Conservation (phyloP, 2,329 filamentous ascomycete genomes). For the Phialophora verrucosa region DNA sequence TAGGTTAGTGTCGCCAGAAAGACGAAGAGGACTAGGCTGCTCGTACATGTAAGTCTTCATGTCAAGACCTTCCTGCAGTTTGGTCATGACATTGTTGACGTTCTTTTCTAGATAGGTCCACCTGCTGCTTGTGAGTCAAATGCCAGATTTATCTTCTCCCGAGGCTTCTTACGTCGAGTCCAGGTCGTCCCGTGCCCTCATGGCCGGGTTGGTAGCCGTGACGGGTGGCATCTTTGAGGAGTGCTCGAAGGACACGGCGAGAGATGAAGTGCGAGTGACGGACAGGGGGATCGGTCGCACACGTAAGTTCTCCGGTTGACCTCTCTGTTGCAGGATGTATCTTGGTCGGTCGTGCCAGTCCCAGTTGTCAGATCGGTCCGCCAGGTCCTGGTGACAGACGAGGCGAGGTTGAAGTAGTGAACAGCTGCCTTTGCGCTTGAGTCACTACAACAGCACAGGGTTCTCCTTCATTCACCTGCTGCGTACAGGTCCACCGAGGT, state of each 20-base stretch:
- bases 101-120: conserved; percentile 90
- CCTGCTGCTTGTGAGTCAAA: conserved; percentile 53
- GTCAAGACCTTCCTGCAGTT: conserved; percentile 89
- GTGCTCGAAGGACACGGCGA: not conserved
- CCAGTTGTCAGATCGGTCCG: not conserved
- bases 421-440: not conserved
- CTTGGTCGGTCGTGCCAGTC: not conserved
- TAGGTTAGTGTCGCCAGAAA: conserved; percentile 48
- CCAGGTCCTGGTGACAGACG: not conserved
- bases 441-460: not conserved
- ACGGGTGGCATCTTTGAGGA: conserved; percentile 32
- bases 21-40: conserved; percentile 47
- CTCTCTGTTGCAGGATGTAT: not conserved
- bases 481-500: not conserved
- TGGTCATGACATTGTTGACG: conserved; percentile 90
- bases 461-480: not conserved
- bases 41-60: conserved; percentile 74
- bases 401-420: conserved; percentile 3
- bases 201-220: conserved; percentile 33
- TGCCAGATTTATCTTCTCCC: not conserved
- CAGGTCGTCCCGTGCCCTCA: conserved; percentile 56
- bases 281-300: not conserved
- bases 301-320: not conserved
- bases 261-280: not conserved
- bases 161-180: conserved; percentile 61